Evolutionary conservation across 176 grass and related monocot species (phyloP), one percentile per base, ranked within the genome.

Genomic region (Cymbopogon citratus): DNA sequence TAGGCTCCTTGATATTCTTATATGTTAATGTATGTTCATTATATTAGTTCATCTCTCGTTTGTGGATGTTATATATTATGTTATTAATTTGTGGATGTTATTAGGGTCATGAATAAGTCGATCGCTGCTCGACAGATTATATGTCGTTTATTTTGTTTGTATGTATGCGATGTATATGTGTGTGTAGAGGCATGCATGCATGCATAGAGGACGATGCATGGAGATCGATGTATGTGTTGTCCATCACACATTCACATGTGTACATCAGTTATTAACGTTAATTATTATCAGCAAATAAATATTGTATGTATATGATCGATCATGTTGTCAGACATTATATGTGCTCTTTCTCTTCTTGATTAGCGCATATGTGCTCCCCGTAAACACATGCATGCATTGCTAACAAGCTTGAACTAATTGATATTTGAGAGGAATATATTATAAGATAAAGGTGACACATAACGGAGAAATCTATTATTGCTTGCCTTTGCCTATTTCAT

Each of bases 1-100:
- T 71, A 77, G 80, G 54, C 59, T 82, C 72, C 39, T 69, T 79
- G 49, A 52, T 52, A 7, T 69, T 61, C 36, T 19, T 76, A 36
- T 77, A 40, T 70, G 52, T 52, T 87, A n/a, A 76, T 84, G 72
- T 57, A 57, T 84, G 73, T 76, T 68, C 6, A 68, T 76, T 71
- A 44, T 45, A 71, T 71, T 84, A 84, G 33, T 76, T 84, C 0
- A 54, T 68, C 46, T 68, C 46, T 43, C 61, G 44, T 52, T 24
- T 35, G 62, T 51, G n/a, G n/a, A n/a, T n/a, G n/a, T n/a, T n/a
- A n/a, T n/a, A n/a, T n/a, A n/a, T n/a, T n/a, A n/a, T n/a, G n/a
- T n/a, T n/a, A n/a, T n/a, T n/a, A n/a, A n/a, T n/a, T n/a, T n/a
- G n/a, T n/a, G n/a, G n/a, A n/a, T n/a, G n/a, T n/a, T n/a, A n/a